These are phyloP conservation scores for Colletotrichum sp. DNA, from an alignment of 2,329 filamentous ascomycete species.

Conservation along the genomic window DNA sequence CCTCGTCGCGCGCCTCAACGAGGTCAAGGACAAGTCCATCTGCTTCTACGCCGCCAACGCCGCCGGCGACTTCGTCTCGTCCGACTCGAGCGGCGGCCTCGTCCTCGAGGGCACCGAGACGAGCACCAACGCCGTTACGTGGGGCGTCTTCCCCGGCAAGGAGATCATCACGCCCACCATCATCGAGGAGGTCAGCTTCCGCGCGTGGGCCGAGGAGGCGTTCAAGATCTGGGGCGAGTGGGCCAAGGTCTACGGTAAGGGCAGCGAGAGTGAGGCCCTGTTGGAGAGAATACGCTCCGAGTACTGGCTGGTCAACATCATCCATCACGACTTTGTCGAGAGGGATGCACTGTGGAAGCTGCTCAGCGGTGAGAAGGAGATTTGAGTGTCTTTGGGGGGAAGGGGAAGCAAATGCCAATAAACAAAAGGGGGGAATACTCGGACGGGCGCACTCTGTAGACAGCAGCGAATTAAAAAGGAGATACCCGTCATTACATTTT, in stretches of 20 bases:
- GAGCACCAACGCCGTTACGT: constrained; percentile 92
- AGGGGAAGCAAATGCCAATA: background rate
- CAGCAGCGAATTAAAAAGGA: background rate
- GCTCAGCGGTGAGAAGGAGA: constrained; percentile 46
- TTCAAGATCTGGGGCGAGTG: constrained; percentile 96
- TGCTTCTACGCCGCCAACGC: constrained; percentile 89
- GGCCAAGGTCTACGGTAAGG: constrained; percentile 84
- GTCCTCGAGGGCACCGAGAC: constrained; percentile 38
- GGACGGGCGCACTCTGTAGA: background rate
- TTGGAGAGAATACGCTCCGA: constrained; percentile 72
- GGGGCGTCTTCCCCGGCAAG: constrained; percentile 94
- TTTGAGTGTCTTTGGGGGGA: background rate
- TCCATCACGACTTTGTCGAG: constrained; percentile 80
- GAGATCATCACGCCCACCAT: constrained; percentile 97
- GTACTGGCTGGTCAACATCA: constrained; percentile 89
- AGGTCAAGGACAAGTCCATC: constrained; percentile 65
- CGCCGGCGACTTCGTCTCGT: constrained; percentile 78
- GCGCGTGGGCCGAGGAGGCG: constrained; percentile 93
- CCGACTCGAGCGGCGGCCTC: constrained; percentile 52
- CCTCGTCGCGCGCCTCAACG: constrained; percentile 61
- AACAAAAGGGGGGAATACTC: background rate
- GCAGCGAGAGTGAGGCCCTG: constrained; percentile 73
- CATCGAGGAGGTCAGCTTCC: constrained; percentile 93
- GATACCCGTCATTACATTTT: constrained; percentile 5
- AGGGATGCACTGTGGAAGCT: constrained; percentile 75